phyloP scores from a whole-genome alignment of 345 rosid genomes.

The Alliaria petiolata region DNA sequence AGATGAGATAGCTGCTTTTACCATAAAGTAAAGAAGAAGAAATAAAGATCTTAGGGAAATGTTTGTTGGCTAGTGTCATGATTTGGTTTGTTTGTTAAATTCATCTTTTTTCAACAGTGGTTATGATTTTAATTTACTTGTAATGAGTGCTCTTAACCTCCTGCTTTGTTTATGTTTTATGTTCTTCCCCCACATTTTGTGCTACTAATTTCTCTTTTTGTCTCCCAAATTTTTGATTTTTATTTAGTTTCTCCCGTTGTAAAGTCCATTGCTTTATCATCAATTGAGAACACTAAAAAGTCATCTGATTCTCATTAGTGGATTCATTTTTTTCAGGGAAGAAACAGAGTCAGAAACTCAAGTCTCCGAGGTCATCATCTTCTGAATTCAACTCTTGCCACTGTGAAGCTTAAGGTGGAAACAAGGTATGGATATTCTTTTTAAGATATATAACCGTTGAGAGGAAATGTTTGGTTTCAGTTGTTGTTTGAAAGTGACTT shows the following conservation, averaged over 20 bases:
- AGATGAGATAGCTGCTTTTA: slow-evolving; percentile 32
- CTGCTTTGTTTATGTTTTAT: slow-evolving; percentile 3
- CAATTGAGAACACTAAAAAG: slow-evolving; percentile 6
- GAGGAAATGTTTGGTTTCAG: background rate
- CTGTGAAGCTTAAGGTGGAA: slow-evolving; percentile 40
- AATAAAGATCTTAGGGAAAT: slow-evolving; percentile 7
- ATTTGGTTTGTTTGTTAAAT: slow-evolving; percentile 41
- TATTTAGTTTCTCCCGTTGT: slow-evolving; percentile 19
- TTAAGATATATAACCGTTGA: background rate
- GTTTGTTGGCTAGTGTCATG: slow-evolving; percentile 41
- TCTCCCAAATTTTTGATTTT: slow-evolving; percentile 5
- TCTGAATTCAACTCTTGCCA: slow-evolving; percentile 49
- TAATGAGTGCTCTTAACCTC: slow-evolving; percentile 29
- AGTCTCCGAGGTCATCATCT: slow-evolving; percentile 40
- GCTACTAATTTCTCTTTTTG: slow-evolving; percentile 25
- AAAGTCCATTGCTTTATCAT: slow-evolving; percentile 24
- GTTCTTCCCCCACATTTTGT: slow-evolving; percentile 20
- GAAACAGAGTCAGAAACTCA: slow-evolving; percentile 42
- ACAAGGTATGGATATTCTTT: slow-evolving; percentile 49
- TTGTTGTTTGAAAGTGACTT: slow-evolving; percentile 22
- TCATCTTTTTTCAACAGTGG: slow-evolving; percentile 15
- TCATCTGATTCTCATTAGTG: slow-evolving; percentile 12
- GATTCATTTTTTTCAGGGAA: slow-evolving; percentile 54
- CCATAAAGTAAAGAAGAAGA: background rate
- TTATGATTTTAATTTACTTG: slow-evolving; percentile 40